Conservation (phyloP, 208 protist species). For the Acanthamoeba castellanii region DNA sequence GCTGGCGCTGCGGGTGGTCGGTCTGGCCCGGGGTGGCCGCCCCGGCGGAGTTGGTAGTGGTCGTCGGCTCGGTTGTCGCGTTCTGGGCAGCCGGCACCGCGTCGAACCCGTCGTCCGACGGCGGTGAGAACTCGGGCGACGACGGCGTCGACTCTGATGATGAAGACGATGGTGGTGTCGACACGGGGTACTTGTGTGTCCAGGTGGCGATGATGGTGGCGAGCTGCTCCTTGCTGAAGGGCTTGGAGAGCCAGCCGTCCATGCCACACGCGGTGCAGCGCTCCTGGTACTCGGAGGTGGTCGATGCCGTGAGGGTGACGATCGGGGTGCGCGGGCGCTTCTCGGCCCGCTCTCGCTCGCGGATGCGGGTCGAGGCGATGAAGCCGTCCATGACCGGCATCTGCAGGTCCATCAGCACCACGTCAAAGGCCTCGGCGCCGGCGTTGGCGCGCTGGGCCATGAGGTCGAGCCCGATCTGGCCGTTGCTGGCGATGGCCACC, state of each 20-base stretch:
- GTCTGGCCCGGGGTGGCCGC: too few relatives aligned
- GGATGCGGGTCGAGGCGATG: background rate
- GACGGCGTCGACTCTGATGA: background rate
- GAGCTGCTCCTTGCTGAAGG: conserved; percentile 48
- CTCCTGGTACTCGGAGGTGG: conserved; percentile 31
- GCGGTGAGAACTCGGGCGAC: conserved; percentile 3
- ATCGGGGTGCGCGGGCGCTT: background rate
- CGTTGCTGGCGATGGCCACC: conserved; percentile 4
- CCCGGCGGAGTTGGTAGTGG: too few relatives aligned
- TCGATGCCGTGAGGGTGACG: background rate
- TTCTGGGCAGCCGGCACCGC: background rate
- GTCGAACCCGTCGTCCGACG: conserved; percentile 18
- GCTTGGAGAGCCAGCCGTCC: conserved; percentile 37
- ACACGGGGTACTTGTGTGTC: background rate
- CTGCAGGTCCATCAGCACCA: conserved; percentile 43
- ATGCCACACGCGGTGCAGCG: background rate
- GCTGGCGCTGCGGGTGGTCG: background rate
- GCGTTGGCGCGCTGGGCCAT: background rate
- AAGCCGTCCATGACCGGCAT: conserved; percentile 68
- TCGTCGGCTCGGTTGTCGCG: too few relatives aligned
- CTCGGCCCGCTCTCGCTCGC: background rate
- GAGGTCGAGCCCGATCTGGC: conserved; percentile 5
- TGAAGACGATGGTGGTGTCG: background rate
- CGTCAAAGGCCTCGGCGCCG: background rate
- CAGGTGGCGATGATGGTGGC: background rate